A percentile compares a stretch with the other conserved stretches of the same genome.
Conservation (phyloP, 257 asterid genomes). For the Capsicum baccatum region DNA sequence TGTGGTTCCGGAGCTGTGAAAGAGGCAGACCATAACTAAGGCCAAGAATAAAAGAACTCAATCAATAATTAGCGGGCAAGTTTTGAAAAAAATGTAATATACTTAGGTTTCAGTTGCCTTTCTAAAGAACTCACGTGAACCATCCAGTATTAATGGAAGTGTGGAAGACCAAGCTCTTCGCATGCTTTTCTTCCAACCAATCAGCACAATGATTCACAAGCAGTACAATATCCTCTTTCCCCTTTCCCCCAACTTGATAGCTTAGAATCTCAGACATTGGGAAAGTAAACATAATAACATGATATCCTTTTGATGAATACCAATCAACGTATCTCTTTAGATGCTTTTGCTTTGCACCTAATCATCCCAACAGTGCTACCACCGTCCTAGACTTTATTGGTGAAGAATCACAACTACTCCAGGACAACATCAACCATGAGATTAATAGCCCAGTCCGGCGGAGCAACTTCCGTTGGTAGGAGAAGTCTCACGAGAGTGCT, state of each 20-base stretch:
- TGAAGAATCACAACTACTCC: constrained; percentile 45
- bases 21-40: constrained; percentile 61
- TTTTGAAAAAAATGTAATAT: neutral
- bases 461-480: too few relatives aligned
- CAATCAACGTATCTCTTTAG: constrained; percentile 82
- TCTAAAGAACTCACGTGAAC: constrained; percentile 69
- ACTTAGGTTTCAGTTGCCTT: neutral
- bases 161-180: constrained; percentile 84
- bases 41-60: constrained; percentile 30
- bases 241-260: constrained; percentile 90
- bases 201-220: constrained; percentile 86
- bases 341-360: constrained; percentile 94
- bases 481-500: too few relatives aligned
- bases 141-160: constrained; percentile 95
- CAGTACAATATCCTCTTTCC: constrained; percentile 73
- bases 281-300: constrained; percentile 71
- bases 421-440: too few relatives aligned
- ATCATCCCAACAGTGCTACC: constrained; percentile 93
- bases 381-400: constrained; percentile 73
- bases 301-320: constrained; percentile 47
- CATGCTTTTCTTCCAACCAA: constrained; percentile 91
- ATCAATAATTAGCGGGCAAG: constrained; percentile 27
- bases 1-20: too few relatives aligned
- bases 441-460: too few relatives aligned
- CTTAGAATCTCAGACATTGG: constrained; percentile 88